Evolutionary conservation across 2,329 filamentous ascomycete genomes (phyloP), one percentile per base, ranked within the genome.

Genomic region (Xylariales sp.): DNA sequence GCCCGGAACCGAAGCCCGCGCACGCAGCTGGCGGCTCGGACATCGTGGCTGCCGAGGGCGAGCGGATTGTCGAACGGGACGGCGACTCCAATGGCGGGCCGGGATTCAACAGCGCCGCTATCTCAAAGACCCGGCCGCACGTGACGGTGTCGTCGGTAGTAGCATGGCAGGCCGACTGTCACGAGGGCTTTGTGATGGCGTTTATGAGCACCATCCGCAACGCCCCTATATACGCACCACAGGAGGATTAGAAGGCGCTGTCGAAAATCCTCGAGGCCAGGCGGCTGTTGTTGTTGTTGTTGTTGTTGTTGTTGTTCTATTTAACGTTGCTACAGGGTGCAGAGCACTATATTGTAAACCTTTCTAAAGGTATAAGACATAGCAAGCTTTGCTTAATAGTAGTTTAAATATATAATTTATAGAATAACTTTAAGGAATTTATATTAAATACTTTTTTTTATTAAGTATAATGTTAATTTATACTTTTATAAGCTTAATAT

Each of bases 161-260:
- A 56, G 79, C 82, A 53, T 94, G 92, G 90, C 92, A 95, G 78
- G 80, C 93, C 23, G 81, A 83, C 43, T 75, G 86, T 34, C 91
- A 95, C 76, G 75, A 78, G 0, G 93, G 91, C 0, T 94, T 93
- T 74, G 82, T 93, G 5, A 82, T 83, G 2, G 87, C 91, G 0
- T 94, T 94, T 74, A 85, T 93, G 74, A 91, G 88, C 65, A 89
- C 87, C 36, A 90, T 95, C 72, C 85, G 89, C 23, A 80, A 91
- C 74, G 90, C 89, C 1, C 93, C 92, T 0, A 88, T 94, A 28
- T 87, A 90, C 69, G 84, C 85, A 12, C 86, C 91, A 70, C 84
- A 89, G 63, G 82, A 83, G 45, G 83, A 87, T 49, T 95, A 91
- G 92, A 76, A 76, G 30, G 79, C 82, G 1, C 81, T 94, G 39